A percentile compares a stretch with the other conserved stretches of the same genome.
phyloP scores from a whole-genome alignment of 2,329 filamentous ascomycete species.

The Botrytis paeoniae region DNA sequence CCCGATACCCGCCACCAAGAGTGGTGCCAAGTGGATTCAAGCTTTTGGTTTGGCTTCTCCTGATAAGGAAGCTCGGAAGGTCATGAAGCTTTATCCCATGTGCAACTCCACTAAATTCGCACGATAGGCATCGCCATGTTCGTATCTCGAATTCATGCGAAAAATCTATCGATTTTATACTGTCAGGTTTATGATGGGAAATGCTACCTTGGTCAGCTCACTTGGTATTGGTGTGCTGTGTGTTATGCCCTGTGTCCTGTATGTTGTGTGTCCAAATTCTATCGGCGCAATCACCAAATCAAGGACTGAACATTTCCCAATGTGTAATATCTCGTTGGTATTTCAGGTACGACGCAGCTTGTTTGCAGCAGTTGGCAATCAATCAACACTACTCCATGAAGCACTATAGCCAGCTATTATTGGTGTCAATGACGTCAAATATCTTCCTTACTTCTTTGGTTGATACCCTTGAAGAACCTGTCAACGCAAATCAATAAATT shows the following conservation, averaged over 20 bases:
- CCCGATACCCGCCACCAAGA: conserved; percentile 4
- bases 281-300: background rate
- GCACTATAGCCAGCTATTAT: background rate
- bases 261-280: background rate
- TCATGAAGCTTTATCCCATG: conserved; percentile 7
- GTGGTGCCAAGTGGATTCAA: conserved; percentile 1
- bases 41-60: background rate
- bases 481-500: background rate
- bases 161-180: conserved; percentile 8
- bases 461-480: background rate
- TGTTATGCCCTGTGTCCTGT: background rate
- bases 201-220: conserved; percentile 12
- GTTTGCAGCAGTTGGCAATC: background rate
- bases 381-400: background rate
- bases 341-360: background rate
- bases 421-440: conserved; percentile 13
- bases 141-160: background rate
- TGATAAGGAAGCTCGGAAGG: conserved; percentile 14
- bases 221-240: background rate
- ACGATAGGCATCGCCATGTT: background rate
- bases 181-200: background rate
- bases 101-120: conserved; percentile 1
- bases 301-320: too few species aligned
- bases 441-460: background rate
- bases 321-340: background rate